Conservation (phyloP, 306 rosid species). For the Geum urbanum region DNA sequence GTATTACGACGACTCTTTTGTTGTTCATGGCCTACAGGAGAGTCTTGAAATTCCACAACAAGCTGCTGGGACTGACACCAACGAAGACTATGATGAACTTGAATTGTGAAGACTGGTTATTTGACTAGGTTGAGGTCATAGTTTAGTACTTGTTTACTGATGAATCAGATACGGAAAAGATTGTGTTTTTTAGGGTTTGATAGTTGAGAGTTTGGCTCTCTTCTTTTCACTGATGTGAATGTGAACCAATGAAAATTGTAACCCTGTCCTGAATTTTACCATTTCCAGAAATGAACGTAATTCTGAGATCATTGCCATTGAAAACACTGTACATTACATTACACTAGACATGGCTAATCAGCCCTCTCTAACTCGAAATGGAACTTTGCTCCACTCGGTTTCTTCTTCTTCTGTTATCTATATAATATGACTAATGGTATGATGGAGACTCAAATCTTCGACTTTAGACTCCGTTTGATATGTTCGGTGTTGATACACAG, state of each 20-base stretch:
- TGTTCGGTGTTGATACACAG: slow-evolving; percentile 30
- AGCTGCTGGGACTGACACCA: not conserved
- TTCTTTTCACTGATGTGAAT: not conserved
- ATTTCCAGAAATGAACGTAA: not conserved
- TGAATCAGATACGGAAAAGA: not conserved
- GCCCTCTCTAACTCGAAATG: slow-evolving; percentile 32
- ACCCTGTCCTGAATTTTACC: not conserved
- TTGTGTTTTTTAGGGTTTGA: not conserved
- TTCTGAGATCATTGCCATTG: not conserved
- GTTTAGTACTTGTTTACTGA: not conserved
- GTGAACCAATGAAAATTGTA: not conserved
- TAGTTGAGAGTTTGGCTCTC: not conserved
- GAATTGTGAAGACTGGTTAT: slow-evolving; percentile 38
- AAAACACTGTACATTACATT: slow-evolving; percentile 22
- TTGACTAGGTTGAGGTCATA: not conserved
- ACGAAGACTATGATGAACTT: slow-evolving; percentile 25
- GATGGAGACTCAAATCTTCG: slow-evolving; percentile 1
- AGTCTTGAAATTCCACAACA: slow-evolving; percentile 21
- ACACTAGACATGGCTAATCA: slow-evolving; percentile 10
- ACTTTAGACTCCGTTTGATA: slow-evolving; percentile 32
- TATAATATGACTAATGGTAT: not conserved
- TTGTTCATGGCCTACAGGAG: slow-evolving; percentile 67
- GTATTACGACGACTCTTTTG: slow-evolving; percentile 44
- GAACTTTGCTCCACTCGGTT: slow-evolving; percentile 75
- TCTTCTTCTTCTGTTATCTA: slow-evolving; percentile 13